Evolutionary conservation across 768 basidiomycete species (phyloP), one percentile per base, ranked within the genome.

Genomic region (Leccinum imitatum): DNA sequence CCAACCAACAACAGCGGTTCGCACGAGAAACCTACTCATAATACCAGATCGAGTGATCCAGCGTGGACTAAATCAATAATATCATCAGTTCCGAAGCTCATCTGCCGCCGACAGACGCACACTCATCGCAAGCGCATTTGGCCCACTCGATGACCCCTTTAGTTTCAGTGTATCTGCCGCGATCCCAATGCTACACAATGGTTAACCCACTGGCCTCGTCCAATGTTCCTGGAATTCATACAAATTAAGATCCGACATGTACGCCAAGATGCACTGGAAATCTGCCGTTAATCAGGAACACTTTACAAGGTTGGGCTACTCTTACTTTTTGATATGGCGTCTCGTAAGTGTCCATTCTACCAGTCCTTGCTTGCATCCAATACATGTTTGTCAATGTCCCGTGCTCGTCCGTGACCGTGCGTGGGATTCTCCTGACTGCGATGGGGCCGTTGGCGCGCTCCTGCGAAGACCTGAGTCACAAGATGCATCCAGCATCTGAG

Each of bases 11-110:
- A 55, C 21, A 39, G 54, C 19, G 30, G 54, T 4, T 54, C 10
- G 15, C 44, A 35, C 19, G 56, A 11, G 33, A 35, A 15, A 66
- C 83, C 68, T 70, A 89, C 90, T 82, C 80, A 65, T 92, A 93
- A 71, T 86, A 93, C 77, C 82, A 89, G 59, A 94, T 85, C 37
- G 87, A 79, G 74, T 94, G 91, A 72, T 93, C 90, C 44, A 93
- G 73, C 3, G 87, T 85, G 17, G 88, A 88, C 63, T 63, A 59
- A 9, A 54, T 33, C 39, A 6, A 46, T 44, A 17, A 48, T 30
- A 47, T 31, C 54, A 48, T 71, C 53, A 66, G 59, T 25, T 46
- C 19, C 25, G 47, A 48, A 61, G 30, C 41, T 50, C 31, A 37
- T 30, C 31, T 47, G 15, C 51, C 39, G 14, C 17, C 47, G 50